Base-by-base conservation (phyloP, 257 asterid genomes). In the Scutellaria barbata region DNA sequence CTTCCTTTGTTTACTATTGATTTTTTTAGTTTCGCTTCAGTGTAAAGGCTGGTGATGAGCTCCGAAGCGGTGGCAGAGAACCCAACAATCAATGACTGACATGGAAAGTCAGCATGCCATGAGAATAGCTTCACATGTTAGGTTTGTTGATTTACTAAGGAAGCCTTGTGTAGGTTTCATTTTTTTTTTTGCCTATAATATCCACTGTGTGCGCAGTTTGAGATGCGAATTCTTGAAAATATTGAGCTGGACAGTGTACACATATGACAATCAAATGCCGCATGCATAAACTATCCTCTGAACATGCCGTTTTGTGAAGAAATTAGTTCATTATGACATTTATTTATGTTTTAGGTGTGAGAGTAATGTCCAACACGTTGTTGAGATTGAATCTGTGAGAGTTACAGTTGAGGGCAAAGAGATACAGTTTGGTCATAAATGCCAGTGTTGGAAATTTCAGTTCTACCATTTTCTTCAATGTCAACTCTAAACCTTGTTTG, bases 331-430 rank as follows among this genome's bases (percentile, higher is more conserved):
- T 53, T 43, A 16, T 63, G 42, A 22, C 47, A 14, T 40, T 41
- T 59, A 58, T 37, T 63, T 46, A 76, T 48, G 25, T 77, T 82
- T 63, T 85, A 92, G 97, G 67, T 75, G 76, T 72, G 77, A 87
- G 30, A 57, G 65, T 73, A 87, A 87, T 66, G 91, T 87, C 75
- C 91, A 85, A 58, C 95, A 91, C 71, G 78, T 79, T 71, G 79
- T 80, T 61, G 95, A 85, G 55, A 56, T 92, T 22, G 92, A 76
- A 76, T 72, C 87, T 45, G 85, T 92, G 35, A 85, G 87, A 80
- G 76, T 63, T 64, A 70, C 80, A 22, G 87, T 85, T 52, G 93
- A 87, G 80, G n/a, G n/a, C n/a, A n/a, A n/a, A n/a, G n/a, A n/a
- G n/a, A n/a, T n/a, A n/a, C n/a, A n/a, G n/a, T n/a, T n/a, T n/a